Base-by-base conservation (phyloP, 2,329 filamentous ascomycete species). In the Teratosphaeria destructans region DNA sequence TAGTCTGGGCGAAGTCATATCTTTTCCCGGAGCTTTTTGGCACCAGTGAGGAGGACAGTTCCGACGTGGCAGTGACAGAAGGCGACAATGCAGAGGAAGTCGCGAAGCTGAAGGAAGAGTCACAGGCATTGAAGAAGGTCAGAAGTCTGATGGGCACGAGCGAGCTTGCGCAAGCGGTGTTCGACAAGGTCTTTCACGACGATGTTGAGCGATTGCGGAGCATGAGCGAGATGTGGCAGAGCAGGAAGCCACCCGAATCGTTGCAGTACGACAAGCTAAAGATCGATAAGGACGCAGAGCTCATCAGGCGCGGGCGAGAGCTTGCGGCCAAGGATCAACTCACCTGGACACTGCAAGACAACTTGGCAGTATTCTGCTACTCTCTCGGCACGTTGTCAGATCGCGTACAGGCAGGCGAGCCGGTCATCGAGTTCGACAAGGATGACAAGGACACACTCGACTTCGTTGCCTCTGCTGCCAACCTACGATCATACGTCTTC, bases 1-100 rank as follows among this genome's bases (percentile, higher is more conserved):
- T 99, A 62, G 93, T 99, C 2, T 99, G 94, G 94, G 93, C 84
- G 23, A 99, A 97, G 77, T 96, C 91, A 72, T 99, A 97, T 73
- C 81, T 99, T 8, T 83, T 99, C 62, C 94, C 90, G 65, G 94
- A 99, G 73, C 85, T 99, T 7, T 99, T 96, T 67, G 94, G 94
- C 19, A 84, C 85, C 3, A 95, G 90, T 67, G 93, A 97, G 73
- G 90, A 96, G 62, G 88, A 93, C 63, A 82, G 88, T 1, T 82
- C 85, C 1, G 84, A 87, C 47, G 83, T 97, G 62, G 92, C 96
- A 69, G 84, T 89, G 65, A 87, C 88, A 1, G 83, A 87, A 65
- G 87, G 95, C 70, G 90, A 96, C 56, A 96, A 97, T 73, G 85
- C 87, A 5, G 78, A 87, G 56, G 94, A 99, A 74, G 95, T 99